Evolutionary conservation across 768 basidiomycete genomes (phyloP), one percentile per base, ranked within the genome.

Genomic region (Chalciporus chontae): DNA sequence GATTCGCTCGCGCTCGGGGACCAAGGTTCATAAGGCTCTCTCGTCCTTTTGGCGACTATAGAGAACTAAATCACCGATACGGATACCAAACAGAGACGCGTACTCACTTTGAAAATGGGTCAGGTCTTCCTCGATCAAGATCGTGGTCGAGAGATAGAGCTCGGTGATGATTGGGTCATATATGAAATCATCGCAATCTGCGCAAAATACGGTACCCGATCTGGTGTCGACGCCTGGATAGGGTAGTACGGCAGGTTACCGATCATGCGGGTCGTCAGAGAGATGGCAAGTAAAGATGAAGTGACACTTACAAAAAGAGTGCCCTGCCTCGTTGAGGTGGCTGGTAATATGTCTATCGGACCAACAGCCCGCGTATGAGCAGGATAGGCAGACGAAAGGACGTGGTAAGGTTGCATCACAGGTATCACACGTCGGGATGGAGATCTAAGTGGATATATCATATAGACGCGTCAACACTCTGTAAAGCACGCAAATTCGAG

Each of bases 121-220:
- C 32, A 73, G 68, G 39, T 75, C 76, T 67, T 90, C 86, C 62
- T 88, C 85, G 9, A 78, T 73, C 23, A 68, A 63, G 4, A 87
- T 58, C 8, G 74, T 63, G 3, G 77, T 70, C 5, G 71, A 60
- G 23, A 76, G 57, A 53, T 77, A 72, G 8, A 78, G 48, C 8
- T 68, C 64, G 36, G 82, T 80, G 31, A 91, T 60, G 2, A 61
- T 65, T 11, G 75, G 55, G 54, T 87, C 73, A 56, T 85, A 85
- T 19, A 90, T 76, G 51, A 90, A 84, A 62, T 93, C 86, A 32
- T 84, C 75, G 69, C 92, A 94, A 29, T 75, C 71, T 3, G 71
- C 64, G 63, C 93, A 94, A 60, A 79, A 94, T 2, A 94, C 69
- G 9, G 74, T 73, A n/a, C 93, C 92, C 0, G 83, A 78, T 55